Conservation (phyloP, 2,329 filamentous ascomycete genomes). For the Neoscytalidium dimidiatum region DNA sequence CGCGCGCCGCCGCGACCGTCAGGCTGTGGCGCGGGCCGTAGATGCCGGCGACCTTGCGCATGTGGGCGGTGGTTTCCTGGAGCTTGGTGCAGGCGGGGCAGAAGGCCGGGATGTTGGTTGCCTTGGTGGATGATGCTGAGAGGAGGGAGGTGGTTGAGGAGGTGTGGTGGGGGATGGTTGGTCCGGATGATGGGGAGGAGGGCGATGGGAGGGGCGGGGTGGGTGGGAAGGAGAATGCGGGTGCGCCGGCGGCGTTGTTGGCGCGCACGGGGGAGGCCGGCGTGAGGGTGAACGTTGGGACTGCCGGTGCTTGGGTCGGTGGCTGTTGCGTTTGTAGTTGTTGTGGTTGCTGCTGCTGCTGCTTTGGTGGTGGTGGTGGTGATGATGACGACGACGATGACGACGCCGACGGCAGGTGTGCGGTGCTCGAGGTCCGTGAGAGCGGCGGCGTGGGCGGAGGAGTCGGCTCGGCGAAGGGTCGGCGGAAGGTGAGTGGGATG, state of each 20-base stretch:
- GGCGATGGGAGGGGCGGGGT: neutral
- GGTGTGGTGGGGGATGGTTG: neutral
- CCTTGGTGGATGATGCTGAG: neutral
- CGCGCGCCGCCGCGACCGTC: neutral
- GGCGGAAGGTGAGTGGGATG: neutral
- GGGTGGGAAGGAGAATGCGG: neutral
- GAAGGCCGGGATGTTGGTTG: neutral
- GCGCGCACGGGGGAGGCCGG: neutral
- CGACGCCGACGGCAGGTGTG: too few species aligned
- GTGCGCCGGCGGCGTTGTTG: too few species aligned
- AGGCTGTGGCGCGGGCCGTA: slow-evolving; percentile 4
- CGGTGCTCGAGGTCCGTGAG: too few species aligned
- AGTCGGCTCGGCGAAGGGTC: neutral
- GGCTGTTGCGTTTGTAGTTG: neutral
- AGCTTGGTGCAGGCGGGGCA: neutral
- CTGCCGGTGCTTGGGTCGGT: neutral
- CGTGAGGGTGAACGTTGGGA: neutral
- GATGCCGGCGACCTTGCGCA: slow-evolving; percentile 4
- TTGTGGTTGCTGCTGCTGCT: neutral
- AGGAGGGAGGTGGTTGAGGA: neutral
- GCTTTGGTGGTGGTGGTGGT: too few species aligned
- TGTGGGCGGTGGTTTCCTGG: neutral
- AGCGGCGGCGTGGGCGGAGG: neutral
- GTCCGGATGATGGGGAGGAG: neutral
- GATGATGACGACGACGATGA: too few species aligned